Percentiles rank a stretch among this genome's conserved stretches.
These are phyloP conservation scores for Hortiboletus flavorubellus DNA, from an alignment of 768 basidiomycete species.

Conservation along the genomic window DNA sequence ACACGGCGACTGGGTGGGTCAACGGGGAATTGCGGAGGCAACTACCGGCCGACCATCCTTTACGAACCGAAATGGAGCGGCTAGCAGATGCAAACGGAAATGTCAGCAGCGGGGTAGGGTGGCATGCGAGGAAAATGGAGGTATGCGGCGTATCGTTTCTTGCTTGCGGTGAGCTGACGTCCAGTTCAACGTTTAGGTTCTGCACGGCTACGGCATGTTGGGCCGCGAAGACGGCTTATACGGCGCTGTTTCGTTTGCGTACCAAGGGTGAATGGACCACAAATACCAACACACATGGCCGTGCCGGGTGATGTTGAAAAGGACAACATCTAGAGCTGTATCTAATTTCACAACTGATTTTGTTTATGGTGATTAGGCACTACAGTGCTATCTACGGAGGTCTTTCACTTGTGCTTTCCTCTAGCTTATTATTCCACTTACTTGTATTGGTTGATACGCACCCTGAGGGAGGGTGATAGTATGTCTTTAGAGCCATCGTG, in stretches of 20 bases:
- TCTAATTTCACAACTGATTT: background rate
- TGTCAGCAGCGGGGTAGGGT: constrained; percentile 88
- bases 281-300: background rate
- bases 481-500: background rate
- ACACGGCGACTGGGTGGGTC: constrained; percentile 80
- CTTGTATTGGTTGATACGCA: background rate
- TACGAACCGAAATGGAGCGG: constrained; percentile 66
- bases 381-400: background rate
- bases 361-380: background rate
- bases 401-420: background rate
- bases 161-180: background rate
- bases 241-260: constrained; percentile 92
- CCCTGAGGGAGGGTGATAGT: background rate
- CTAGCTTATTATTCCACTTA: background rate
- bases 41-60: constrained; percentile 57
- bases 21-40: constrained; percentile 56
- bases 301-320: background rate
- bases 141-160: constrained; percentile 42
- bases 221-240: constrained; percentile 93
- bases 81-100: constrained; percentile 82
- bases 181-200: constrained; percentile 43
- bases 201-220: constrained; percentile 88
- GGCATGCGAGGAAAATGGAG: constrained; percentile 98
- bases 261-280: constrained; percentile 59
- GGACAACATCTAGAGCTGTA: background rate